These are phyloP conservation scores for Artemisia tridentata DNA, from an alignment of 129 eudicot genomes.

Conservation along the genomic window DNA sequence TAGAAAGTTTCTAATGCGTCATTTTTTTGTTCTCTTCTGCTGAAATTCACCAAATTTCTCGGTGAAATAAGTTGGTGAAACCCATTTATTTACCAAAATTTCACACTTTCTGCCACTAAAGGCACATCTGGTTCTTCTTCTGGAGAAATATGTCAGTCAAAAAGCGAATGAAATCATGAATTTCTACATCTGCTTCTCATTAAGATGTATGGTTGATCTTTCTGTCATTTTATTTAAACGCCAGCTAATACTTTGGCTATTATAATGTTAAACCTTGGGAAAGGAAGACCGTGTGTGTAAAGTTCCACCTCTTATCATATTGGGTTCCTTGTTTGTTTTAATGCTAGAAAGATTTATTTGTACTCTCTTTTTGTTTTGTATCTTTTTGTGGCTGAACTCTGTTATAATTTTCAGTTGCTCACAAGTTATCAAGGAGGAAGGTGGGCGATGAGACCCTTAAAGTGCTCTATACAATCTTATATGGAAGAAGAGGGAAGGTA, in stretches of 20 bases:
- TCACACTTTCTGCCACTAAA: too few species aligned
- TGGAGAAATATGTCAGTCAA: neutral
- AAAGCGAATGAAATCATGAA: neutral
- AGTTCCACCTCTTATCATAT: too few species aligned
- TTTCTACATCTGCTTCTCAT: neutral
- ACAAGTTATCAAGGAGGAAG: conserved; percentile 82
- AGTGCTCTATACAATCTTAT: conserved; percentile 76
- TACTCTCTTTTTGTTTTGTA: neutral
- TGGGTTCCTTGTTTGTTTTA: too few species aligned
- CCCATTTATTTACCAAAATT: too few species aligned
- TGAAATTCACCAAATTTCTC: too few species aligned
- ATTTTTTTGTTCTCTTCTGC: too few species aligned
- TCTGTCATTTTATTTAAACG: neutral
- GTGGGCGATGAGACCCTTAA: conserved; percentile 63
- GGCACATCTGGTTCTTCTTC: neutral
- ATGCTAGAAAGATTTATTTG: too few species aligned
- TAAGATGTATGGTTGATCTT: neutral
- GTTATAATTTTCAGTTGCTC: conserved; percentile 58
- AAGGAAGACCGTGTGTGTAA: neutral
- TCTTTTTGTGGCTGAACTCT: conserved; percentile 13
- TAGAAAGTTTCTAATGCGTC: too few species aligned
- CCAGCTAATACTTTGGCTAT: neutral
- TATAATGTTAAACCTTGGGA: neutral
- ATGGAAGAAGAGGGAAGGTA: conserved; percentile 94
- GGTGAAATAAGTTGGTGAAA: too few species aligned